phyloP scores from a whole-genome alignment of 805 yeast species.

The Nakazawaea wyomingensis region DNA sequence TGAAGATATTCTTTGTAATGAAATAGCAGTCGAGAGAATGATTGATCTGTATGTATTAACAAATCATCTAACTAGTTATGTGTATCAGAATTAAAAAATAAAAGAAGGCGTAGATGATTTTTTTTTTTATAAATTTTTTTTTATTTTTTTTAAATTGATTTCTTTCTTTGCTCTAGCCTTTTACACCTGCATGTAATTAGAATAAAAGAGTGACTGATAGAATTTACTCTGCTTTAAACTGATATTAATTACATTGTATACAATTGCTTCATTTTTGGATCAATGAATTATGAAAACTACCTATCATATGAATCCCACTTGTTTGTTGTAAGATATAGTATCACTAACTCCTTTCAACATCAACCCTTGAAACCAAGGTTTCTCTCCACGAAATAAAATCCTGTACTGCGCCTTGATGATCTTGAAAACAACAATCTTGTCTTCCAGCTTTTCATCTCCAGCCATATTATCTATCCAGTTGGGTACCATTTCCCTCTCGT shows the following conservation, averaged over 20 bases:
- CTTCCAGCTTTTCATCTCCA: conserved; percentile 21
- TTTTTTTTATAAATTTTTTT: not conserved
- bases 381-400: not conserved
- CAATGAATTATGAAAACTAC: no score
- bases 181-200: no score
- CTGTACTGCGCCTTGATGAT: conserved; percentile 41
- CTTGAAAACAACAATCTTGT: conserved; percentile 35
- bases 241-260: no score
- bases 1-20: no score
- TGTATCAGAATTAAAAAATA: not conserved
- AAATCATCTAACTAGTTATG: not conserved
- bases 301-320: conserved; percentile 3
- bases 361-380: not conserved
- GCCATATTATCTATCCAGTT: conserved; percentile 23
- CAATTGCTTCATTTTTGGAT: no score
- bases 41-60: no score
- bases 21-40: no score
- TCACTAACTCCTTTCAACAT: conserved; percentile 6
- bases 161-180: no score
- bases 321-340: not conserved
- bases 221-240: no score
- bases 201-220: no score
- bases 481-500: conserved; percentile 23
- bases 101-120: conserved; percentile 1
- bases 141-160: not conserved